Base-by-base conservation (phyloP, 345 rosid species). In the Citrus sp. region DNA sequence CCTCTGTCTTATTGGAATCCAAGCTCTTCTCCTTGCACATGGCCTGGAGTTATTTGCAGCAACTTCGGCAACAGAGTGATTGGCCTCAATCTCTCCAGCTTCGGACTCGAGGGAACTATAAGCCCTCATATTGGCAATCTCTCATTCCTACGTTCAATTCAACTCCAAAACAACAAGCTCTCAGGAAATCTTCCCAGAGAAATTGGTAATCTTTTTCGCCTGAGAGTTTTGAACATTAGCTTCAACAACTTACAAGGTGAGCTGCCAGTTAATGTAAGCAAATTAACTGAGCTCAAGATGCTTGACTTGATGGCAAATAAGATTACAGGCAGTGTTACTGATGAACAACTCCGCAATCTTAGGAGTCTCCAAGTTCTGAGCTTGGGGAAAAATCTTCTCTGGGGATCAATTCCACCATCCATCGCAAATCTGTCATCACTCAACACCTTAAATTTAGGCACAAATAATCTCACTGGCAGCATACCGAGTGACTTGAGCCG, bases 1-100 rank as follows among this genome's bases (percentile, higher is more conserved):
- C 80, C 81, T 62, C 59, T 85, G 27, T 78, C 87, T 68, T 77
- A 82, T n/a, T 88, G 89, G 91, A 73, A 84, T 56, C 66, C 9
- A 75, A 81, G 73, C 87, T 66, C 25, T 25, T 82, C 82, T 13
- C 88, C 87, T 12, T 85, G 90, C 68, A 80, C 78, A 9, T 83
- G 90, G 90, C 86, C 88, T 1, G 90, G 90, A 55, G 85, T 87
- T 71, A n/a, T 79, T 74, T 89, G 90, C 82, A 64, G 76, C 70
- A 49, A 24, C 28, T 49, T 49, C 2, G 63, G 60, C 79, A 40
- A 72, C 24, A 80, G 92, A 85, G 90, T 89, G 61, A 32, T 76
- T 54, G 83, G 72, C 25, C 86, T 87, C 25, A 70, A 67, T 24
- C 82, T 80, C 30, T 73, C 87, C n/a, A 72, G 77, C 27, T 37